Percentiles rank a stretch among this genome's conserved stretches.
phyloP scores from a whole-genome alignment of 2,329 filamentous ascomycete species.

The Dryadomyces sulphureus region DNA sequence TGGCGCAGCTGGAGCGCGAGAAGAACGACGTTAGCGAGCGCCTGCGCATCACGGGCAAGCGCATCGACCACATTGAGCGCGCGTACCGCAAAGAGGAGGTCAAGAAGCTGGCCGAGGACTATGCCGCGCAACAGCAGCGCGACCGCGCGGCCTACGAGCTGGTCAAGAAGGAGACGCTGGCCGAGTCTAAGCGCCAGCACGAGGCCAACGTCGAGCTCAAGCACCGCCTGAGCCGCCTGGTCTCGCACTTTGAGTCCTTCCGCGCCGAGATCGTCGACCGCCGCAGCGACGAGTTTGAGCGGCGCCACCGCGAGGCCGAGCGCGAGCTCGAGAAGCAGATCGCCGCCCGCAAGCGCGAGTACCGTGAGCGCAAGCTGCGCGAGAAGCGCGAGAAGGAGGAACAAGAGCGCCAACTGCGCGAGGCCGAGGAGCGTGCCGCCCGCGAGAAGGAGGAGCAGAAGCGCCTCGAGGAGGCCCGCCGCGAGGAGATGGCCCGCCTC shows the following conservation, averaged over 20 bases:
- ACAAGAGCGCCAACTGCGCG: slow-evolving; percentile 58
- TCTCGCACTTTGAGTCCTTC: slow-evolving; percentile 75
- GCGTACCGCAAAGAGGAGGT: slow-evolving; percentile 91
- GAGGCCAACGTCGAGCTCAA: slow-evolving; percentile 86
- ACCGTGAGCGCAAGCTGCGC: slow-evolving; percentile 65
- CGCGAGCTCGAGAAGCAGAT: slow-evolving; percentile 89
- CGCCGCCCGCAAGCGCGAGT: slow-evolving; percentile 72
- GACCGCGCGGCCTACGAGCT: slow-evolving; percentile 72
- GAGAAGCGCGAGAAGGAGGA: slow-evolving; percentile 80
- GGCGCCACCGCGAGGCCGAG: slow-evolving; percentile 79
- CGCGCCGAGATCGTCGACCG: slow-evolving; percentile 69
- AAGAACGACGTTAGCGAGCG: slow-evolving; percentile 93
- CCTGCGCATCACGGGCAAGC: slow-evolving; percentile 82
- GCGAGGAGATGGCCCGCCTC: slow-evolving; percentile 50
- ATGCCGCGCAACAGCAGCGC: slow-evolving; percentile 62
- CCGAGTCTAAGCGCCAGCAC: slow-evolving; percentile 75
- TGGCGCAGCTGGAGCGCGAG: slow-evolving; percentile 90
- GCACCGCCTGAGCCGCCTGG: slow-evolving; percentile 74
- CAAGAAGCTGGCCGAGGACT: slow-evolving; percentile 81
- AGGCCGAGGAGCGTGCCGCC: slow-evolving; percentile 72
- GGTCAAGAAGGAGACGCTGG: slow-evolving; percentile 61
- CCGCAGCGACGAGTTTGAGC: slow-evolving; percentile 90
- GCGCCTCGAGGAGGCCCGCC: slow-evolving; percentile 64
- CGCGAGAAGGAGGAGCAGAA: slow-evolving; percentile 78
- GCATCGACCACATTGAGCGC: slow-evolving; percentile 92